phyloP scores from a whole-genome alignment of 495 filamentous ascomycete species.

The Penicillium pancosmium region DNA sequence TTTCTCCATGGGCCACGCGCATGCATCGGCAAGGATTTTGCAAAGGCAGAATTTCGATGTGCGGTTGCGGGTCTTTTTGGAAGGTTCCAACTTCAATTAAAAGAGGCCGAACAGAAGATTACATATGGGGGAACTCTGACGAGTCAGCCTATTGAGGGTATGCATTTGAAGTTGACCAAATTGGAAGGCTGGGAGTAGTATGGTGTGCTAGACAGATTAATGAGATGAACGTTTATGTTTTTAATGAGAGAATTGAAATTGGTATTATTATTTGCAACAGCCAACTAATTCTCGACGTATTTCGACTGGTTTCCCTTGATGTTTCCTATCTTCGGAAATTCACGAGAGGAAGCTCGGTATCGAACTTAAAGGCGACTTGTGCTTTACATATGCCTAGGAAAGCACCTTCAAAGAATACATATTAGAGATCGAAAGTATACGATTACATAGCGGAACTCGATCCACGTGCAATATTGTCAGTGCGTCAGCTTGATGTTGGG shows the following conservation, averaged over 20 bases:
- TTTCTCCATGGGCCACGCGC: constrained; percentile 52
- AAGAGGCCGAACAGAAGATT: constrained; percentile 61
- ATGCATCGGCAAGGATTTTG: constrained; percentile 55
- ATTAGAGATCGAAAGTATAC: neutral
- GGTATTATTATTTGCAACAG: neutral
- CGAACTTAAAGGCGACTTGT: neutral
- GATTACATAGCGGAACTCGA: neutral
- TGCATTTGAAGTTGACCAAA: constrained; percentile 61
- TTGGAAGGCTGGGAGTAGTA: constrained; percentile 63
- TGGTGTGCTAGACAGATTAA: neutral
- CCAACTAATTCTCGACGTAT: neutral
- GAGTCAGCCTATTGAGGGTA: constrained; percentile 63
- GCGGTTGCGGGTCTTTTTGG: constrained; percentile 41
- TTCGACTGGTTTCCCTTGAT: neutral
- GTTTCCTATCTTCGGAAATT: neutral
- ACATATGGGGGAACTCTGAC: constrained; percentile 65
- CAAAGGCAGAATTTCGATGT: constrained; percentile 41
- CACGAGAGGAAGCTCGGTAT: neutral
- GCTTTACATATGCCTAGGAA: neutral
- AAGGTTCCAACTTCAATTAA: constrained; percentile 52
- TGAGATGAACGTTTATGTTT: neutral
- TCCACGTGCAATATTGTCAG: neutral
- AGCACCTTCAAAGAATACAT: neutral
- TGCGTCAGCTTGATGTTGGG: neutral
- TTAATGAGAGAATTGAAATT: neutral